A percentile compares a stretch with the other conserved stretches of the same genome.
phyloP scores from a whole-genome alignment of 1,284 basidiomycete species.

The Vanrija sp. region DNA sequence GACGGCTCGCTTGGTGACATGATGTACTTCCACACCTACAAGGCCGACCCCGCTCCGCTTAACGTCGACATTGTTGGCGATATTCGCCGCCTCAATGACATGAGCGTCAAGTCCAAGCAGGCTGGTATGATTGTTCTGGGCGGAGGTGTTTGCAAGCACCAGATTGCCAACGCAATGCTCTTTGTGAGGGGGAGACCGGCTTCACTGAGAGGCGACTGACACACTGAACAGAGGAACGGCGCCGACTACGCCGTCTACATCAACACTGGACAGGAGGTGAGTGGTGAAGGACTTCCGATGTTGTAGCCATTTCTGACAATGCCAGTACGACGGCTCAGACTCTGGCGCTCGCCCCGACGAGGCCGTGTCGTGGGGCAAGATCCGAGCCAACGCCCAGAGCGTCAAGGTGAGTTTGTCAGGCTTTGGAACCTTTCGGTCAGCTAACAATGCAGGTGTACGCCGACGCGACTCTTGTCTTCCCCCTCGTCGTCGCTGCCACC shows the following conservation, averaged over 20 bases:
- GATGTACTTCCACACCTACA: conserved; percentile 98
- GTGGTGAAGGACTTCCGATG: background rate
- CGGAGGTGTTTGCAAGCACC: conserved; percentile 98
- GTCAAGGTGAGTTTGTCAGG: conserved; percentile 67
- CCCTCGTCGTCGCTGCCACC: conserved; percentile 80
- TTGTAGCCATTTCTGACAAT: background rate
- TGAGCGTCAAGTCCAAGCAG: conserved; percentile 80
- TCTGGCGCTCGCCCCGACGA: conserved; percentile 96
- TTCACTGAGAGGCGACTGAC: background rate
- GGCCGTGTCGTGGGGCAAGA: conserved; percentile 99
- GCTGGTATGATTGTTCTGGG: conserved; percentile 99
- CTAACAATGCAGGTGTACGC: conserved; percentile 51
- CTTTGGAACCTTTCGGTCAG: background rate
- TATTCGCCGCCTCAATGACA: conserved; percentile 87
- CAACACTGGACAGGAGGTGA: conserved; percentile 88
- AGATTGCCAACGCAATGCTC: conserved; percentile 98
- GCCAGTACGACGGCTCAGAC: conserved; percentile 87
- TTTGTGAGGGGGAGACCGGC: conserved; percentile 60
- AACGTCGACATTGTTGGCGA: conserved; percentile 92
- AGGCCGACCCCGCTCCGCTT: conserved; percentile 69
- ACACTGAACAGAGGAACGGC: conserved; percentile 74
- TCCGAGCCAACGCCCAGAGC: conserved; percentile 80
- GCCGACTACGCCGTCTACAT: conserved; percentile 98
- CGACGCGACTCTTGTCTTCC: conserved; percentile 83
- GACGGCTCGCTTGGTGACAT: conserved; percentile 98